Evolutionary conservation across 371 early-diverging fungal species (phyloP).

Genomic region (Chytridium lagenaria): DNA sequence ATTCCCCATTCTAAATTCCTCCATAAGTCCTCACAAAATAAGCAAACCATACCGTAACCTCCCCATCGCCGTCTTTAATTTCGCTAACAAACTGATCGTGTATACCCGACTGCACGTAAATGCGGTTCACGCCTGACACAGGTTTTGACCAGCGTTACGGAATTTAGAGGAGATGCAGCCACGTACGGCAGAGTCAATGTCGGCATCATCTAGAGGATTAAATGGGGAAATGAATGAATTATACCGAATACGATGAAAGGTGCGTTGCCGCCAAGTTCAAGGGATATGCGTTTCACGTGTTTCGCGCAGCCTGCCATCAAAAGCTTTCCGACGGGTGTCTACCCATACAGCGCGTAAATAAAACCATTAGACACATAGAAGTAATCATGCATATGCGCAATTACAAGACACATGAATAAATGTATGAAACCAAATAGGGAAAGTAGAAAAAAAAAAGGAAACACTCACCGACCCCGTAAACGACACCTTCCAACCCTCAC

Average conservation of each 20-base stretch:
- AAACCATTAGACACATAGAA: background rate
- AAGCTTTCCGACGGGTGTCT: conserved; percentile 69
- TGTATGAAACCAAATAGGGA: no score
- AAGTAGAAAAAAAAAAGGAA: background rate
- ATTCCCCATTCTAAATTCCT: conserved; percentile 73
- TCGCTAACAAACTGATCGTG: conserved; percentile 73
- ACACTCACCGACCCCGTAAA: conserved; percentile 73
- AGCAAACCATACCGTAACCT: no score
- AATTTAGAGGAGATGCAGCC: conserved; percentile 77
- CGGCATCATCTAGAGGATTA: conserved; percentile 65
- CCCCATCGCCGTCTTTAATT: no score
- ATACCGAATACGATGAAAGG: conserved; percentile 89
- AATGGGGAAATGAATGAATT: background rate
- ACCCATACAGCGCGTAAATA: background rate
- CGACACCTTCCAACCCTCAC: conserved; percentile 63
- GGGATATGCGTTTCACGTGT: conserved; percentile 77
- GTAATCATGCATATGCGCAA: conserved; percentile 18
- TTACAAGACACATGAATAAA: no score
- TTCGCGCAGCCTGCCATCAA: conserved; percentile 66
- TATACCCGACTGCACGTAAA: conserved; percentile 80
- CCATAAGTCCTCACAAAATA: no score
- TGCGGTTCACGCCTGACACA: conserved; percentile 82
- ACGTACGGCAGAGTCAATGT: conserved; percentile 68
- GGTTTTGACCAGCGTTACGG: conserved; percentile 75
- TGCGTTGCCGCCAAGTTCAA: conserved; percentile 95